These are phyloP conservation scores for Leonotis leonurus DNA, from an alignment of 257 asterid genomes.

Conservation along the genomic window DNA sequence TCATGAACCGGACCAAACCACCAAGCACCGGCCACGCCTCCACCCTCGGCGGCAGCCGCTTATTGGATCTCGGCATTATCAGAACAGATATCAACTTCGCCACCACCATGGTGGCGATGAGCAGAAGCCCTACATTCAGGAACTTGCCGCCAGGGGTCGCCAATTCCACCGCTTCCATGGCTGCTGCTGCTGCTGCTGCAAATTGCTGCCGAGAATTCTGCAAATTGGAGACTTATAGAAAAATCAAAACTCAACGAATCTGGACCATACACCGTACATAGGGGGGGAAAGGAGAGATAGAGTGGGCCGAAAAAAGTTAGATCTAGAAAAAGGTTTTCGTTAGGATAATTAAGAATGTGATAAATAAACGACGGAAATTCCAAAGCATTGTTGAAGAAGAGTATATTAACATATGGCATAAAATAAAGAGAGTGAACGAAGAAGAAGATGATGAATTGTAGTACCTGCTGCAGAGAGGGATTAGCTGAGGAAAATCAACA, in stretches of 20 bases:
- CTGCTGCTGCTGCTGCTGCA: neutral
- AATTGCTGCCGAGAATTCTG: neutral
- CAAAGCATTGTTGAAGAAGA: neutral
- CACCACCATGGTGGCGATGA: conserved; percentile 59
- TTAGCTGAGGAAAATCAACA: neutral
- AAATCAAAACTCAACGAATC: neutral
- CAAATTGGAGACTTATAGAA: neutral
- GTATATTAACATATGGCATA: too few species aligned
- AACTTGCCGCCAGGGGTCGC: conserved; percentile 29
- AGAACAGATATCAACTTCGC: conserved; percentile 55
- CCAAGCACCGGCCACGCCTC: conserved; percentile 62
- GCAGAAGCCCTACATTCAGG: conserved; percentile 55
- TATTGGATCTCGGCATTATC: conserved; percentile 65
- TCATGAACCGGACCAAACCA: conserved; percentile 61
- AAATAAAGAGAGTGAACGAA: neutral
- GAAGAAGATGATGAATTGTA: neutral
- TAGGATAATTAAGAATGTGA: neutral
- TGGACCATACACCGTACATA: neutral
- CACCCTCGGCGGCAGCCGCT: conserved; percentile 64
- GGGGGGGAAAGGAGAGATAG: neutral
- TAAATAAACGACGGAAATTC: neutral
- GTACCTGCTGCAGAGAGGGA: neutral
- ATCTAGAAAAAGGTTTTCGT: conserved; percentile 2
- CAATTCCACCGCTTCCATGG: conserved; percentile 42
- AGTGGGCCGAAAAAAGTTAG: neutral